A percentile compares a stretch with the other conserved stretches of the same genome.
phyloP scores from a whole-genome alignment of 2,329 filamentous ascomycete species.

The Colletotrichum sp. region DNA sequence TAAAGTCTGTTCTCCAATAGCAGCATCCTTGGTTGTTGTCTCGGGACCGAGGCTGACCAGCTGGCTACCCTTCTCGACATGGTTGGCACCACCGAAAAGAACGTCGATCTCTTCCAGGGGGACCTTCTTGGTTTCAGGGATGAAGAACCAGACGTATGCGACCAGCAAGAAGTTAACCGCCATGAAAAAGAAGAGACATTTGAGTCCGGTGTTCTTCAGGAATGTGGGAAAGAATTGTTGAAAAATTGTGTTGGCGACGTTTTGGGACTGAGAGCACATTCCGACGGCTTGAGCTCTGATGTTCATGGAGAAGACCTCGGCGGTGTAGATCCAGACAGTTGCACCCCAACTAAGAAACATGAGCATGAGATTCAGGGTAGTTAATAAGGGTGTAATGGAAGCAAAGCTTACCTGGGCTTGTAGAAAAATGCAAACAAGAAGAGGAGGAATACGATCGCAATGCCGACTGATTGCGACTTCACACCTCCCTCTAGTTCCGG shows the following conservation, averaged over 20 bases:
- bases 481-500: constrained; percentile 52
- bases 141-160: constrained; percentile 52
- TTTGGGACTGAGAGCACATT: constrained; percentile 65
- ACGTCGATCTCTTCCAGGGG: constrained; percentile 60
- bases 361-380: background rate
- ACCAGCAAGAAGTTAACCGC: constrained; percentile 49
- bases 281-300: constrained; percentile 72
- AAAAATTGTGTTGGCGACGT: constrained; percentile 70
- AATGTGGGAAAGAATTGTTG: constrained; percentile 75
- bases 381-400: background rate
- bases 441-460: constrained; percentile 69
- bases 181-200: constrained; percentile 42
- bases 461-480: constrained; percentile 65
- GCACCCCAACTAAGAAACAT: constrained; percentile 34
- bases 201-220: constrained; percentile 57
- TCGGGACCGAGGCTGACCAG: constrained; percentile 32
- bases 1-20: background rate
- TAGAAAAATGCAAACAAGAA: constrained; percentile 72
- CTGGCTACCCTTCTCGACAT: constrained; percentile 57
- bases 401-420: constrained; percentile 66
- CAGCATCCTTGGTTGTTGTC: background rate
- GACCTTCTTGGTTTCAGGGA: constrained; percentile 55
- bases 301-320: constrained; percentile 74
- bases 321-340: constrained; percentile 74
- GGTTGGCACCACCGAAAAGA: constrained; percentile 59